These are phyloP conservation scores for Arabidopsis lyrata DNA, from an alignment of 441 rosid species.

Conservation along the genomic window DNA sequence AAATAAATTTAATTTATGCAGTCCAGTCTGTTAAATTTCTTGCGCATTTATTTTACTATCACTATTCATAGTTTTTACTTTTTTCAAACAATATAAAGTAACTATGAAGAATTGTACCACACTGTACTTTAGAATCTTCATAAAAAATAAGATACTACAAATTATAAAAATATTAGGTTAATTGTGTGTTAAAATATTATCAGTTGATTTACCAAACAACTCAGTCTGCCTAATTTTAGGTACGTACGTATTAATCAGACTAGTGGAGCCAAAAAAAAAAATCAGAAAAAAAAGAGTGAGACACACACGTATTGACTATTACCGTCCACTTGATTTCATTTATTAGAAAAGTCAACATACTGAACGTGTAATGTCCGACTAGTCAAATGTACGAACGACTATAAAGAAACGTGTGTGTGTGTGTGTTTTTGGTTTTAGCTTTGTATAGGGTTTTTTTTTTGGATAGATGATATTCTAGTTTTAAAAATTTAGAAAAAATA, in stretches of 20 bases:
- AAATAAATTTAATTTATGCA: neutral
- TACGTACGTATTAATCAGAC: too few species aligned
- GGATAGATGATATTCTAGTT: too few species aligned
- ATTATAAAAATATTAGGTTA: neutral
- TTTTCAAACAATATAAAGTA: neutral
- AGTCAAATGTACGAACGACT: neutral
- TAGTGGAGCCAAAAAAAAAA: neutral
- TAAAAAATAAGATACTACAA: neutral
- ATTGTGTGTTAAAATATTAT: neutral
- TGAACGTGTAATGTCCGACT: neutral
- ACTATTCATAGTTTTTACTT: neutral
- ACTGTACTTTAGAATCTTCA: neutral
- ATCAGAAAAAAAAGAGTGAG: neutral
- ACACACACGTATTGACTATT: neutral
- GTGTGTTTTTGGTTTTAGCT: too few species aligned
- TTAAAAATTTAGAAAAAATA: too few species aligned
- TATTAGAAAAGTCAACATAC: too few species aligned
- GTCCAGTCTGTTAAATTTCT: neutral
- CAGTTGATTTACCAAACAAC: neutral
- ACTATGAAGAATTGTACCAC: neutral
- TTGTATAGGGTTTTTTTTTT: too few species aligned
- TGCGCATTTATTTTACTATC: neutral
- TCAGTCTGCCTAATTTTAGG: neutral
- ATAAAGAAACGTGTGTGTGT: too few species aligned
- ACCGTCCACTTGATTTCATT: too few species aligned